These are phyloP conservation scores for Penicillium sp. DNA, from an alignment of 2,329 filamentous ascomycete genomes.

Conservation along the genomic window DNA sequence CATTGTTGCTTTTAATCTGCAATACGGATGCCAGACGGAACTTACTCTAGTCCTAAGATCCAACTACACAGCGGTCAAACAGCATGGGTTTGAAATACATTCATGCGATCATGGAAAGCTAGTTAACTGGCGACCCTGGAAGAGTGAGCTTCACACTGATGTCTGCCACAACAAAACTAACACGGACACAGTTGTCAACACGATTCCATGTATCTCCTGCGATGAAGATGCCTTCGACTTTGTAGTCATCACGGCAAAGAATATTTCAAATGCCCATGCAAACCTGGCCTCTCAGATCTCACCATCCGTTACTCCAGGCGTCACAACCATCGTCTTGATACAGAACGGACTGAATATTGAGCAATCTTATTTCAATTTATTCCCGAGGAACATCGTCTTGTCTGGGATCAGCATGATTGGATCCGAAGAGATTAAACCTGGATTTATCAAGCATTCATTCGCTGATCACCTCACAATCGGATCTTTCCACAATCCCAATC, in stretches of 20 bases:
- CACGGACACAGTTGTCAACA: constrained; percentile 42
- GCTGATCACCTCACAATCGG: constrained; percentile 53
- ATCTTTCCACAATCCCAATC: constrained; percentile 41
- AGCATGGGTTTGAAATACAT: constrained; percentile 1
- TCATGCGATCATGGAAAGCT: constrained; percentile 6
- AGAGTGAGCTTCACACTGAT: neutral
- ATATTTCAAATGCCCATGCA: constrained; percentile 51
- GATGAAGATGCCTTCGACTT: constrained; percentile 50
- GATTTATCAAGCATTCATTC: constrained; percentile 55
- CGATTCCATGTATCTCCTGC: constrained; percentile 46
- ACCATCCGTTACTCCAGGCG: constrained; percentile 52
- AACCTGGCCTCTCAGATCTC: constrained; percentile 48
- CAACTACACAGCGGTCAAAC: constrained; percentile 45
- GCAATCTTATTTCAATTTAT: constrained; percentile 49
- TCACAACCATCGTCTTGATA: constrained; percentile 57
- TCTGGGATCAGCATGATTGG: constrained; percentile 56
- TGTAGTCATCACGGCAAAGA: constrained; percentile 60
- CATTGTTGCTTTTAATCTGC: constrained; percentile 57
- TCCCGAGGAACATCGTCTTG: constrained; percentile 54
- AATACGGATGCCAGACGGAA: constrained; percentile 50
- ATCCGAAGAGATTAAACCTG: constrained; percentile 48
- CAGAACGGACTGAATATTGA: constrained; percentile 67
- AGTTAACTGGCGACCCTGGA: neutral
- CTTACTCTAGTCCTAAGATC: constrained; percentile 60
- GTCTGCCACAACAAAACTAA: neutral